phyloP scores from a whole-genome alignment of 441 rosid genomes.

The Croton setiger region DNA sequence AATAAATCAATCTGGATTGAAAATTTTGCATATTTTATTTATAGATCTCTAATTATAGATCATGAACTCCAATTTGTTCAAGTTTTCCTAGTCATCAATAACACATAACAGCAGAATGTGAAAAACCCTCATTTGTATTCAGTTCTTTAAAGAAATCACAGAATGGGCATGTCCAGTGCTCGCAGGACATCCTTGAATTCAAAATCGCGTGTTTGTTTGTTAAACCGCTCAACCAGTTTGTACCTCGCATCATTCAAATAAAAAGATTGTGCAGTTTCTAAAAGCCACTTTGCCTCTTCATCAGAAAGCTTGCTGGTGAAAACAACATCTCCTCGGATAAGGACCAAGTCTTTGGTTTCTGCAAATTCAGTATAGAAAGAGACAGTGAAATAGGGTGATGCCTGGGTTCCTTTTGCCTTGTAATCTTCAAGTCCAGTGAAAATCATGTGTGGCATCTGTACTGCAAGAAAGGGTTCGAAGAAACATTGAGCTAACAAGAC shows the following conservation, averaged over 20 bases:
- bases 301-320: conserved; percentile 86
- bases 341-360: conserved; percentile 75
- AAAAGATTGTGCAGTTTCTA: conserved; percentile 82
- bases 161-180: conserved; percentile 71
- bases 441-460: conserved; percentile 79
- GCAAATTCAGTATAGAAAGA: conserved; percentile 71
- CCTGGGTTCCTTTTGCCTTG: conserved; percentile 93
- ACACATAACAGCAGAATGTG: not conserved
- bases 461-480: conserved; percentile 38
- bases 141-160: conserved; percentile 32
- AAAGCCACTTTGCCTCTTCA: conserved; percentile 73
- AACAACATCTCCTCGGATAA: conserved; percentile 75
- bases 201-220: conserved; percentile 65
- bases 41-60: not conserved
- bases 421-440: conserved; percentile 97
- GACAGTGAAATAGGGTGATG: conserved; percentile 67
- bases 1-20: too few species aligned
- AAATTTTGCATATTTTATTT: not conserved
- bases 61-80: not conserved
- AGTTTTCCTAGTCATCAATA: not conserved
- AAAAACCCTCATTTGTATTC: not conserved
- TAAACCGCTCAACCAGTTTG: conserved; percentile 78
- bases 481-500: not conserved
- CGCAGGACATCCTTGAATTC: conserved; percentile 84
- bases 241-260: conserved; percentile 71